Percentiles rank a stretch among this genome's conserved stretches.
These are phyloP conservation scores for Microcera coccophila DNA, from an alignment of 2,329 filamentous ascomycete species.

Conservation along the genomic window DNA sequence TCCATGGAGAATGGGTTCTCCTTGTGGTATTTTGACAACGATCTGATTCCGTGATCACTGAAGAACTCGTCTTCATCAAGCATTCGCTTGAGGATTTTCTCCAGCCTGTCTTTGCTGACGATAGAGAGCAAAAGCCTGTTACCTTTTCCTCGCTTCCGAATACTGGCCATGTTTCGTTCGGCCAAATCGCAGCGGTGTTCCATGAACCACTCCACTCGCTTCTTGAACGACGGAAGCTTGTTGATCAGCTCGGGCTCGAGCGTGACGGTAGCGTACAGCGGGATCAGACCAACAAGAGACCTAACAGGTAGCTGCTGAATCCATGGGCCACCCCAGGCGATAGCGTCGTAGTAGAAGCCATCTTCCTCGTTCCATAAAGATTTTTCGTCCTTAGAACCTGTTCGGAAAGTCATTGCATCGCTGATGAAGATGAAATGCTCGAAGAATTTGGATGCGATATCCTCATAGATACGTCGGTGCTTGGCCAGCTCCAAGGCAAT, in stretches of 20 bases:
- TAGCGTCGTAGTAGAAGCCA: constrained; percentile 97
- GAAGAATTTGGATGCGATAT: constrained; percentile 97
- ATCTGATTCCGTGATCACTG: constrained; percentile 84
- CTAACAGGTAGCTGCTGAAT: constrained; percentile 88
- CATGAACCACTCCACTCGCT: constrained; percentile 90
- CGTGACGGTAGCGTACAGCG: constrained; percentile 86
- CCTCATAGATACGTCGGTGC: constrained; percentile 90
- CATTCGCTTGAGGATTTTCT: constrained; percentile 87
- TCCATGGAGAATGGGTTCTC: constrained; percentile 92
- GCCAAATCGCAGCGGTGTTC: constrained; percentile 81
- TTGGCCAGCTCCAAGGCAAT: constrained; percentile 94
- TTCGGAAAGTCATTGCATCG: constrained; percentile 89
- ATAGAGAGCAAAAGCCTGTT: constrained; percentile 83
- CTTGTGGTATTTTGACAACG: constrained; percentile 86
- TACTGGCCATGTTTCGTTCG: constrained; percentile 91
- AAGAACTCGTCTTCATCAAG: constrained; percentile 92
- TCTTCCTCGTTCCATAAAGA: constrained; percentile 96
- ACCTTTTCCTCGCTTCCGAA: constrained; percentile 84
- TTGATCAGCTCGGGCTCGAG: constrained; percentile 92
- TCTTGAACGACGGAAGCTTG: constrained; percentile 88
- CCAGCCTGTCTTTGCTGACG: constrained; percentile 87
- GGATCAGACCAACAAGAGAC: constrained; percentile 89
- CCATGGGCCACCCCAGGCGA: constrained; percentile 92
- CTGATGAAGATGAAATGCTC: constrained; percentile 98
- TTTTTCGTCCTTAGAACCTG: constrained; percentile 65